These are phyloP conservation scores for Solanum chmielewskii DNA, from an alignment of 257 asterid genomes.

Conservation along the genomic window DNA sequence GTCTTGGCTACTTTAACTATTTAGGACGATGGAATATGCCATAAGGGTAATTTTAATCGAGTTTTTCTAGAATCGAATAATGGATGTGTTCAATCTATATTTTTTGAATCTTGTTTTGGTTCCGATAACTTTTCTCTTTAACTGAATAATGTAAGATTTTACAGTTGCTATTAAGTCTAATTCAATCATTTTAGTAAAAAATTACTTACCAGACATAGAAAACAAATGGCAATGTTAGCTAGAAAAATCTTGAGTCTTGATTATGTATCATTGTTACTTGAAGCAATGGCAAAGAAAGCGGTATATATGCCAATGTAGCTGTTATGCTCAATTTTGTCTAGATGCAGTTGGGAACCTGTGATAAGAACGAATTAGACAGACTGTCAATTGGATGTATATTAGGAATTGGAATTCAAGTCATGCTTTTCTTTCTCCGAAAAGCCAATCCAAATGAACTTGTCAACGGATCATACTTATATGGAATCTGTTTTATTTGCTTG, in stretches of 20 bases:
- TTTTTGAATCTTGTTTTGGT: background rate
- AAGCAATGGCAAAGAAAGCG: background rate
- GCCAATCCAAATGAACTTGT: background rate
- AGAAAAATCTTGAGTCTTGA: background rate
- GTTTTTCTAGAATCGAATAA: background rate
- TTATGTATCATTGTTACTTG: background rate
- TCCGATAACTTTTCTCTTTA: background rate
- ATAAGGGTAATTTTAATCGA: background rate
- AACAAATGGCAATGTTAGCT: background rate
- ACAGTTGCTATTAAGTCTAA: background rate
- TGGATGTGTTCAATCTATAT: background rate
- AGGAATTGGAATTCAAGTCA: background rate
- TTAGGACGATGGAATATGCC: background rate
- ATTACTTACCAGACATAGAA: background rate
- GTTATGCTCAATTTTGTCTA: background rate
- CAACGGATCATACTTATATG: background rate
- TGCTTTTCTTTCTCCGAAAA: background rate
- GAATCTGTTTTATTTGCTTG: background rate
- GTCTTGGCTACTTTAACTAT: background rate
- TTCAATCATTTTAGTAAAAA: background rate
- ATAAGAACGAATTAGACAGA: background rate
- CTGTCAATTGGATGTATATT: background rate
- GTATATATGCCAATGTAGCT: background rate
- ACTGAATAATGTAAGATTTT: background rate
- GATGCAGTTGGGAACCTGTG: background rate